These are phyloP conservation scores for Silene noctiflora DNA, from an alignment of 179 eudicot species.

Conservation along the genomic window DNA sequence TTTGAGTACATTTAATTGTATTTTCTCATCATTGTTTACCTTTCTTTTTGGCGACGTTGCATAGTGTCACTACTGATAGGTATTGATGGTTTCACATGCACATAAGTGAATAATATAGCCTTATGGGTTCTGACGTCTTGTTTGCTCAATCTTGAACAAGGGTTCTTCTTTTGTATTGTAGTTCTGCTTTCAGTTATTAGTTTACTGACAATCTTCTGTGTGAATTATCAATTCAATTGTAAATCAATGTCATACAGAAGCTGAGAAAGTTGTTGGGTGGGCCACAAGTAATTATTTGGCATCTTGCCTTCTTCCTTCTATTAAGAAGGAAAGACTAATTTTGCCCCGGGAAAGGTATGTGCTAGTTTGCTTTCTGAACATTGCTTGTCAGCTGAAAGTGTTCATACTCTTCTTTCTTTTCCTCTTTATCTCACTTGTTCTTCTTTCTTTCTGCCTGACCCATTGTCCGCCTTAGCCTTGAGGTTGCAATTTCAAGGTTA, in stretches of 20 bases:
- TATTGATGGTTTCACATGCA: too few species aligned
- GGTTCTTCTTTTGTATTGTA: background rate
- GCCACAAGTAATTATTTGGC: slow-evolving; percentile 87
- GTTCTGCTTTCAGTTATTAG: background rate
- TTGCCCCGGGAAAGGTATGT: slow-evolving; percentile 77
- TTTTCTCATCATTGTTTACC: too few species aligned
- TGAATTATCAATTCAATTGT: background rate
- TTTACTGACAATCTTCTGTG: background rate
- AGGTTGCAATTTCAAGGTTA: slow-evolving; percentile 73
- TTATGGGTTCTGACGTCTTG: background rate
- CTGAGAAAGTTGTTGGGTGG: slow-evolving; percentile 97
- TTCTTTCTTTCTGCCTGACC: slow-evolving; percentile 12
- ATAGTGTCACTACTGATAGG: too few species aligned
- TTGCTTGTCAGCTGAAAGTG: slow-evolving; percentile 1
- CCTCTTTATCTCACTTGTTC: slow-evolving; percentile 4
- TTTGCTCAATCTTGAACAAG: background rate
- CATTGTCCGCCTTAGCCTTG: slow-evolving; percentile 46
- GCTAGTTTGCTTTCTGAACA: slow-evolving; percentile 13
- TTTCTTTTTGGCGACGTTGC: too few species aligned
- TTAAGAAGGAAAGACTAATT: slow-evolving; percentile 61
- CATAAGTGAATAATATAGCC: too few species aligned
- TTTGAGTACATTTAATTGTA: too few species aligned
- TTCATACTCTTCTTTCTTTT: background rate
- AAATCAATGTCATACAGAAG: slow-evolving; percentile 45
- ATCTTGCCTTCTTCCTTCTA: slow-evolving; percentile 59